phyloP scores from a whole-genome alignment of 345 rosid species.

The Lepidium aucheri region DNA sequence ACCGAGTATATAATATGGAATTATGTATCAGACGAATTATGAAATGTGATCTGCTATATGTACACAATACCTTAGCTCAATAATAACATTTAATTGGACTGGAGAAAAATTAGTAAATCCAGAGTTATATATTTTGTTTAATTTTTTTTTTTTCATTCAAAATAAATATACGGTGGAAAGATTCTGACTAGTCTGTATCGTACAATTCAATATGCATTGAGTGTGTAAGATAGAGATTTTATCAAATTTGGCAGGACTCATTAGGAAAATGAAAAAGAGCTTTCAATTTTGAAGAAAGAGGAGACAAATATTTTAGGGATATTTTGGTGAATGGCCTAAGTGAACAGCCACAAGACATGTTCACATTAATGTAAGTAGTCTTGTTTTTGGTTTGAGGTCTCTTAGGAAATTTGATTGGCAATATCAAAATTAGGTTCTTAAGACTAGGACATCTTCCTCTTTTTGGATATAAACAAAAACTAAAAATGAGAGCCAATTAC shows the following conservation, averaged over 20 bases:
- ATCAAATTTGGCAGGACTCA: neutral
- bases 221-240: neutral
- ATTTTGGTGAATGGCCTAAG: slow-evolving; percentile 15
- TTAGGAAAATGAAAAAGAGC: slow-evolving; percentile 7
- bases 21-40: too few relatives aligned
- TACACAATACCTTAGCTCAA: too few relatives aligned
- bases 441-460: slow-evolving; percentile 12
- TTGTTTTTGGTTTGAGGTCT: slow-evolving; percentile 10
- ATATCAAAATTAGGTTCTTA: neutral
- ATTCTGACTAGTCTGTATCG: neutral
- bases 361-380: slow-evolving; percentile 12
- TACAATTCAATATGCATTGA: neutral
- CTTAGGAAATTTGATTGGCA: neutral
- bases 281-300: slow-evolving; percentile 1
- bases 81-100: too few relatives aligned
- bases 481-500: neutral
- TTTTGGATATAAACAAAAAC: neutral
- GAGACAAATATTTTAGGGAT: neutral
- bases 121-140: too few relatives aligned
- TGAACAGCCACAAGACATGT: slow-evolving; percentile 14
- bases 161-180: too few relatives aligned
- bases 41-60: too few relatives aligned
- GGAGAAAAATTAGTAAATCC: too few relatives aligned
- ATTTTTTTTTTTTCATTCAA: too few relatives aligned
- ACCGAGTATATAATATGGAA: too few relatives aligned